Evolutionary conservation across 441 rosid genomes (phyloP), one percentile per base, ranked within the genome.

Genomic region (Raphanus hybrid): DNA sequence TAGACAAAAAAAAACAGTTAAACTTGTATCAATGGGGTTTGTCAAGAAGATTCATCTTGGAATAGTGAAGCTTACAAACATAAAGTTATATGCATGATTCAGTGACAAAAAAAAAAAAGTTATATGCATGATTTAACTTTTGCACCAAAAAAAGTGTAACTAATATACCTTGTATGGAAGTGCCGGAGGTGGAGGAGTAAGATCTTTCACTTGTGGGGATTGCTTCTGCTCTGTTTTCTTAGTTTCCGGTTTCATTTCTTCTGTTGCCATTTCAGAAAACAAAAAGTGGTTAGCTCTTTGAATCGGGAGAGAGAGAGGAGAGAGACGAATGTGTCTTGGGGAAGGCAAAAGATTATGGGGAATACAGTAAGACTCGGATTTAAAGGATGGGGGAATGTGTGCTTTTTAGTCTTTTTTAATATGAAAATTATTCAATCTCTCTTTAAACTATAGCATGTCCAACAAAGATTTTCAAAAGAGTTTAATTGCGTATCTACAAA

Each of bases 91-190:
- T 58, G 15, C 37, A 60, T 2, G 27, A 26, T 59, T 12, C 4
- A 27, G 16, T 27, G 12, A 23, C 9, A 11, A 60, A 27, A 27
- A 59, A 60, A 37, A 14, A 27, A 4, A 3, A 58, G 63, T 32
- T 32, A 14, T 32, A 62, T 10, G 69, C 54, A 39, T 16, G 23
- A 62, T 23, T 23, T 23, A 23, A 23, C 26, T 23, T 23, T 23
- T 23, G 26, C 26, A 23, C 26, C 26, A 23, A 23, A 23, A 23
- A 23, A 23, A 35, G 67, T 23, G 48, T 63, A 34, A 35, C n/a
- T 20, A n/a, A 45, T 70, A 88, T 29, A 29, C 96, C 90, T 89
- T 89, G 77, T 67, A 89, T 50, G 83, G 84, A 14, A 86, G 86
- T 41, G 80, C 75, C 57, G 75, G 84, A 16, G 63, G 58, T 41